Evolutionary conservation across 306 rosid genomes (phyloP), one percentile per base, ranked within the genome.

Genomic region (Chamaecrista fasciculata): DNA sequence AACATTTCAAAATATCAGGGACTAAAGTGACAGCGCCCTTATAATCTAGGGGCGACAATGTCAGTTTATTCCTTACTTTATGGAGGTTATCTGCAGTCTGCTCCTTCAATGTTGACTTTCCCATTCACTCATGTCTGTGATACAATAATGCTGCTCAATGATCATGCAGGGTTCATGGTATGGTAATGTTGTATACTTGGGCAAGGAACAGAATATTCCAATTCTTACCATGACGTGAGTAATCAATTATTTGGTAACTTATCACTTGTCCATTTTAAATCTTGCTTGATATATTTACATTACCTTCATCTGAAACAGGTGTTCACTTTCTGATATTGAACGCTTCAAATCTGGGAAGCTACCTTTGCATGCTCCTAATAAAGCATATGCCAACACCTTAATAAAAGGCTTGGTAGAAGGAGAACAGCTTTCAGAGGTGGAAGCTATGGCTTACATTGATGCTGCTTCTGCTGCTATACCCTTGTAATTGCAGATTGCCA

Each of bases 161-260:
- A 51, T 60, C 20, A 21, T 78, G 81, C 89, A 91, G 96, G 40
- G 36, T 28, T 69, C 78, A 51, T 91, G 97, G 99, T 91, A 94
- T 72, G 79, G 87, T 33, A 82, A 85, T 70, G 81, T 81, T 11
- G 70, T 91, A 44, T 88, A 76, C 82, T 60, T 94, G 73, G 96
- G 96, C 59, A 79, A 85, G 83, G 92, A 91, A 73, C 78, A 28
- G 14, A 78, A 74, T 56, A 67, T 84, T 67, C 97, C 99, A 6
- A 78, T 91, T 49, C 36, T 94, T 53, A 84, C 96, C 15, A 79
- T 91, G 88, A 94, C 99, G 99, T 94, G 85, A 50, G 96, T 70
- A 49, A 64, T 55, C 18, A 26, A 10, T 10, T 39, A 66, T 28
- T 57, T 10, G 23, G 8, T 31, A 14, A 34, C 11, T 12, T 51